Evolutionary conservation across 169 alveolate genomes (phyloP).

Genomic region (Fabrea salina): DNA sequence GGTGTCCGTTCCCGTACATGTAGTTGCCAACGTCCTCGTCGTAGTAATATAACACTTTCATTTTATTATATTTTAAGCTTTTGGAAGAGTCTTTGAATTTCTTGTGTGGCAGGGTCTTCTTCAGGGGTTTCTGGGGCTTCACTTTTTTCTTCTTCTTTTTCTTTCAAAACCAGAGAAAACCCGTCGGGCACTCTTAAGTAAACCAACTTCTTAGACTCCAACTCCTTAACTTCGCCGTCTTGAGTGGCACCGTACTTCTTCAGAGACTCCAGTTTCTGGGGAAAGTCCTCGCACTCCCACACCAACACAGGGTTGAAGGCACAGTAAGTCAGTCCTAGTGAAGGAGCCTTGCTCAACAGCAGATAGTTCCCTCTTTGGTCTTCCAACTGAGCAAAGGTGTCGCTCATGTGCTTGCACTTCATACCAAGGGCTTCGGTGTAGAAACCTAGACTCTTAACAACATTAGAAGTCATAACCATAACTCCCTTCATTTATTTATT

Average conservation of each 20-base stretch:
- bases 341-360: background rate
- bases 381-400: constrained; percentile 6
- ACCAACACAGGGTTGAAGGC: constrained; percentile 5
- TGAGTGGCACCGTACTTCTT: background rate
- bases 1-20: constrained; percentile 79
- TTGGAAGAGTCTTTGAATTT: background rate
- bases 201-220: background rate
- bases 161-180: constrained; percentile 22
- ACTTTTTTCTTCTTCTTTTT: background rate
- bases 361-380: background rate
- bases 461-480: background rate
- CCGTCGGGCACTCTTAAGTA: constrained; percentile 23
- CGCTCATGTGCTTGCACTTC: background rate
- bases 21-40: constrained; percentile 80
- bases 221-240: background rate
- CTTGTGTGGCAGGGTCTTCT: background rate
- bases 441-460: background rate
- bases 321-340: background rate
- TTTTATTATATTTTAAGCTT: background rate
- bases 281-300: background rate
- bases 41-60: constrained; percentile 69
- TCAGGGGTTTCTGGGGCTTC: background rate
- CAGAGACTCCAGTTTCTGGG: background rate
- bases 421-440: constrained; percentile 18
- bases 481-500: background rate